phyloP scores from a whole-genome alignment of 805 yeast species.

The Candida dajiaensis region DNA sequence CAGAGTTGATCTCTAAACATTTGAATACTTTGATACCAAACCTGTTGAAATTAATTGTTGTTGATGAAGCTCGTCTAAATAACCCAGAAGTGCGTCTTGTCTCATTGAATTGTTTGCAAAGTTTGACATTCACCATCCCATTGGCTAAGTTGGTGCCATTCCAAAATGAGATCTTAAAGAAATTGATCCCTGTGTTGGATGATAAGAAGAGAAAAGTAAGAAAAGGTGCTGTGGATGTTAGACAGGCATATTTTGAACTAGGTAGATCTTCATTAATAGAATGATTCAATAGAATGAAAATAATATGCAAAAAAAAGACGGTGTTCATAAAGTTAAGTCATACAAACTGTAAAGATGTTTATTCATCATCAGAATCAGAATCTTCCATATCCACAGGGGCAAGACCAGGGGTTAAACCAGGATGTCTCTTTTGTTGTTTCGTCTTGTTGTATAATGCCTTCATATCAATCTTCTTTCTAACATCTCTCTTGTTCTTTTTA shows the following conservation, averaged over 20 bases:
- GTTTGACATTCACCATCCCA: conserved; percentile 34
- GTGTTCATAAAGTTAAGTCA: background rate
- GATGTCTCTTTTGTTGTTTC: conserved; percentile 25
- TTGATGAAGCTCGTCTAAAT: conserved; percentile 22
- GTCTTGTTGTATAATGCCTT: conserved; percentile 28
- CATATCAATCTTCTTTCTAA: conserved; percentile 23
- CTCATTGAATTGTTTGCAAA: conserved; percentile 53
- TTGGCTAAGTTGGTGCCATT: conserved; percentile 43
- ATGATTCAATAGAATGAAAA: conserved; percentile 27
- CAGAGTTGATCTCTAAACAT: conserved; percentile 46
- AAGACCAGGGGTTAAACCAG: conserved; percentile 80
- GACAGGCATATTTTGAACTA: conserved; percentile 67
- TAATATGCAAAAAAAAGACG: background rate
- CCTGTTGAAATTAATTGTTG: conserved; percentile 32
- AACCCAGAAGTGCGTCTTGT: conserved; percentile 46
- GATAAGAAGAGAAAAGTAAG: conserved; percentile 74
- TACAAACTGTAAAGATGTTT: background rate
- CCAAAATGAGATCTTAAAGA: conserved; percentile 36
- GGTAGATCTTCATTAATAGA: conserved; percentile 32
- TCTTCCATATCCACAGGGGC: conserved; percentile 73
- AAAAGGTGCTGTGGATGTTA: conserved; percentile 67
- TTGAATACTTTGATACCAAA: conserved; percentile 52
- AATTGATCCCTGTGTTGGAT: conserved; percentile 50
- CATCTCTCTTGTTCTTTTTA: conserved; percentile 24
- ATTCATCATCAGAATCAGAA: conserved; percentile 36